A percentile compares a stretch with the other conserved stretches of the same genome.
Evolutionary conservation across 179 eudicot genomes (phyloP).

Genomic region (Silene coronaria): DNA sequence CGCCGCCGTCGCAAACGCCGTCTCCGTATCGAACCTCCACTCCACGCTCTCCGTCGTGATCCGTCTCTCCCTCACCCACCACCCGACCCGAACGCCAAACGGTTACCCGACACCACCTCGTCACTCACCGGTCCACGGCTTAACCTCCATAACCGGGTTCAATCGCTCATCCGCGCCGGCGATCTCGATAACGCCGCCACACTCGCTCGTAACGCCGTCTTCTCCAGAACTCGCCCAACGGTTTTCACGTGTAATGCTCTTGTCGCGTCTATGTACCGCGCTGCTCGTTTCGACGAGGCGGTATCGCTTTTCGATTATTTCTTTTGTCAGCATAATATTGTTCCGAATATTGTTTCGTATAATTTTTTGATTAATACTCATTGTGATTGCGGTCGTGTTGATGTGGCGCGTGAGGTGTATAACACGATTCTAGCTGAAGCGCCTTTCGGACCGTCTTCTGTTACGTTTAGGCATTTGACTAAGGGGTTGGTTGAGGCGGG

Average conservation of each 20-base stretch:
- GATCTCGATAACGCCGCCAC: conserved; percentile 61
- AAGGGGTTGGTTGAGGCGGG: conserved; percentile 65
- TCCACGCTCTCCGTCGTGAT: conserved; percentile 70
- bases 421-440: conserved; percentile 41
- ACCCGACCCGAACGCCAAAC: conserved; percentile 36
- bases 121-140: conserved; percentile 70
- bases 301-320: conserved; percentile 64
- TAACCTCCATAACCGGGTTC: conserved; percentile 80
- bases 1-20: conserved; percentile 82
- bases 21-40: conserved; percentile 76
- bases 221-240: conserved; percentile 60
- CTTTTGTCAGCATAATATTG: conserved; percentile 51
- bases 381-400: conserved; percentile 56
- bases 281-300: conserved; percentile 52
- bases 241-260: conserved; percentile 89
- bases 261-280: conserved; percentile 61
- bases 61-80: conserved; percentile 43
- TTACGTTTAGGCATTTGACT: conserved; percentile 67
- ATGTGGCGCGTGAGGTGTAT: conserved; percentile 49
- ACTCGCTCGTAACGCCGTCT: conserved; percentile 59
- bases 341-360: conserved; percentile 72
- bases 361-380: conserved; percentile 51
- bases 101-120: conserved; percentile 63
- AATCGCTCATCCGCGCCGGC: conserved; percentile 69
- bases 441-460: conserved; percentile 67